Percentiles rank a stretch among this genome's conserved stretches.
Evolutionary conservation across 169 alveolate species (phyloP).

Genomic region (Eimeria maxima): DNA sequence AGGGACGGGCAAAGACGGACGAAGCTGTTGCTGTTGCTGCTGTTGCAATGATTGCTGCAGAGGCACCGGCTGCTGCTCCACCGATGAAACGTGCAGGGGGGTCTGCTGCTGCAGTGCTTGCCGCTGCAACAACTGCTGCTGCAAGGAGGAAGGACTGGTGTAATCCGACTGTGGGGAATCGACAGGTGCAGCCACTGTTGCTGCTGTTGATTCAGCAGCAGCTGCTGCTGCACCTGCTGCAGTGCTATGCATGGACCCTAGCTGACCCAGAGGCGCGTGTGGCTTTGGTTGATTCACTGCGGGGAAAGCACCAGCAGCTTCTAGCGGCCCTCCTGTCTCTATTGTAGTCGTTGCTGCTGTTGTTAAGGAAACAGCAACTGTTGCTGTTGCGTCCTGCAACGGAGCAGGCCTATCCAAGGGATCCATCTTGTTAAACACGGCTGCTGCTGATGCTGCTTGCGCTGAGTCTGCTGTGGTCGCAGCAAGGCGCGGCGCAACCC

Average conservation of each 20-base stretch:
- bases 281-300: background rate
- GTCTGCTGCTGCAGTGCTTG: conserved; percentile 11
- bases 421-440: background rate
- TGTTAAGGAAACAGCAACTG: conserved; percentile 17
- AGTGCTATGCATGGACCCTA: background rate
- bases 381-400: conserved; percentile 28
- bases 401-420: background rate
- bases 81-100: background rate
- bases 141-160: background rate
- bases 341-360: conserved; percentile 56
- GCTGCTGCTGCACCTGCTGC: background rate
- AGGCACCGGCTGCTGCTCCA: background rate
- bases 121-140: conserved; percentile 1
- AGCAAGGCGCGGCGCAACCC: background rate
- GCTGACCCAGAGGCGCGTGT: background rate
- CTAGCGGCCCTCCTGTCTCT: background rate
- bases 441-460: background rate
- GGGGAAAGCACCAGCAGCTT: background rate
- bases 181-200: background rate
- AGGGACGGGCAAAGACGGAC: conserved; percentile 64
- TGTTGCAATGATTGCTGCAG: background rate
- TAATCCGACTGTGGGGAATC: background rate
- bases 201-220: too few relatives aligned
- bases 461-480: conserved; percentile 6
- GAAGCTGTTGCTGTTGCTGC: background rate